Evolutionary conservation across 2,329 filamentous ascomycete species (phyloP).

Genomic region (Colletotrichum spinosum): DNA sequence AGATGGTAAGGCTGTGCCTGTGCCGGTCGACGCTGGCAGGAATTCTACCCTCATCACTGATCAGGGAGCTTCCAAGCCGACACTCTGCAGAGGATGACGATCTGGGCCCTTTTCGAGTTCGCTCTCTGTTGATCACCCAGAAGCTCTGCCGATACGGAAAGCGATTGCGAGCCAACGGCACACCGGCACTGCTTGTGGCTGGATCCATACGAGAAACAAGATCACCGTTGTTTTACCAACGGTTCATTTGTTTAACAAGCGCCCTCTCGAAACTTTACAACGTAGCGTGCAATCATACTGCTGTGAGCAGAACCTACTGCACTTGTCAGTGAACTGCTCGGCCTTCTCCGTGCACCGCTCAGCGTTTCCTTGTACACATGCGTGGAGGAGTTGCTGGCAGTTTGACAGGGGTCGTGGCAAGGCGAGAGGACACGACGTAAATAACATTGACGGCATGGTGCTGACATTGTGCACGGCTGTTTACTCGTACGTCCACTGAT

Average conservation of each 20-base stretch:
- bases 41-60: constrained; percentile 2
- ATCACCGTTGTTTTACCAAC: background rate
- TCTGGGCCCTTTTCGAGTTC: background rate
- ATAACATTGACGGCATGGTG: constrained; percentile 20
- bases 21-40: constrained; percentile 2
- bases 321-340: constrained; percentile 7
- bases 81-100: background rate
- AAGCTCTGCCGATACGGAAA: constrained; percentile 7
- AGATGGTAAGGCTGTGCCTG: constrained; percentile 17
- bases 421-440: constrained; percentile 1
- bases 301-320: background rate
- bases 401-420: constrained; percentile 13
- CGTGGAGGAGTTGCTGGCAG: constrained; percentile 2
- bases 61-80: no score
- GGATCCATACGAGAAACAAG: constrained; percentile 5
- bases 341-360: constrained; percentile 15
- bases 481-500: constrained; percentile 10
- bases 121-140: background rate
- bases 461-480: constrained; percentile 2
- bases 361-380: background rate
- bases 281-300: constrained; percentile 1
- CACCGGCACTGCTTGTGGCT: background rate
- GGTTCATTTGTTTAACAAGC: background rate
- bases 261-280: background rate
- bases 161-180: background rate